These are phyloP conservation scores for Sordariomycetes sp. DNA, from an alignment of 2,329 filamentous ascomycete genomes.

Conservation along the genomic window DNA sequence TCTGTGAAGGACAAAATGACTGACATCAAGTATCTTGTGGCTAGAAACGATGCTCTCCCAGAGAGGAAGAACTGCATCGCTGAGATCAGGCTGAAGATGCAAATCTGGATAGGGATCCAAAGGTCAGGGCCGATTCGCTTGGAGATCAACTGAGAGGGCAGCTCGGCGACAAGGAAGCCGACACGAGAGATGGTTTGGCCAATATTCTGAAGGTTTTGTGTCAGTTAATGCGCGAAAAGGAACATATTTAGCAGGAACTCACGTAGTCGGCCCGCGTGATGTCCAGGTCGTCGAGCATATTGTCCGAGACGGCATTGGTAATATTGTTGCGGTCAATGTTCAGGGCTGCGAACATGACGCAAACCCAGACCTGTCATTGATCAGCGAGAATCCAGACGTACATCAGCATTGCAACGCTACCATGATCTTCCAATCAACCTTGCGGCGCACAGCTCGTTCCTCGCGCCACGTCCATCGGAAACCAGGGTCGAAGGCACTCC, in stretches of 20 bases:
- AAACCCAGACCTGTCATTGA: conserved; percentile 16
- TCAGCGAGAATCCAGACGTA: neutral
- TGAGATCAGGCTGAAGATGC: conserved; percentile 21
- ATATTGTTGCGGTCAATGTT: conserved; percentile 27
- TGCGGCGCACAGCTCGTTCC: conserved; percentile 19
- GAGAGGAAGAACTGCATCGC: conserved; percentile 22
- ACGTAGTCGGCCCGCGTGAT: conserved; percentile 18
- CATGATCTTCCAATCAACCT: conserved; percentile 28
- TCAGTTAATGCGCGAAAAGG: neutral
- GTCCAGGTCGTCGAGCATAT: conserved; percentile 20
- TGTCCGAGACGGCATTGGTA: conserved; percentile 23
- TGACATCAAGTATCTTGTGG: conserved; percentile 19
- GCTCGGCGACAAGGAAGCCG: conserved; percentile 38
- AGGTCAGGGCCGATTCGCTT: conserved; percentile 36
- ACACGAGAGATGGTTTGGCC: conserved; percentile 21
- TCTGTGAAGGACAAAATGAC: conserved; percentile 2
- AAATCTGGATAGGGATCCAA: conserved; percentile 40
- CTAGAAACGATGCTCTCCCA: conserved; percentile 19
- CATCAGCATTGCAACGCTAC: conserved; percentile 8
- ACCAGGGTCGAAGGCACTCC: conserved; percentile 18
- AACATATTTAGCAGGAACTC: conserved; percentile 5
- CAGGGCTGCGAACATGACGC: conserved; percentile 23
- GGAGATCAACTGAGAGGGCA: conserved; percentile 41
- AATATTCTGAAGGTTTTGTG: conserved; percentile 11
- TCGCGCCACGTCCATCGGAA: conserved; percentile 25